phyloP scores from a whole-genome alignment of 2,329 filamentous ascomycete genomes.

The Colletotrichum zoysiae region DNA sequence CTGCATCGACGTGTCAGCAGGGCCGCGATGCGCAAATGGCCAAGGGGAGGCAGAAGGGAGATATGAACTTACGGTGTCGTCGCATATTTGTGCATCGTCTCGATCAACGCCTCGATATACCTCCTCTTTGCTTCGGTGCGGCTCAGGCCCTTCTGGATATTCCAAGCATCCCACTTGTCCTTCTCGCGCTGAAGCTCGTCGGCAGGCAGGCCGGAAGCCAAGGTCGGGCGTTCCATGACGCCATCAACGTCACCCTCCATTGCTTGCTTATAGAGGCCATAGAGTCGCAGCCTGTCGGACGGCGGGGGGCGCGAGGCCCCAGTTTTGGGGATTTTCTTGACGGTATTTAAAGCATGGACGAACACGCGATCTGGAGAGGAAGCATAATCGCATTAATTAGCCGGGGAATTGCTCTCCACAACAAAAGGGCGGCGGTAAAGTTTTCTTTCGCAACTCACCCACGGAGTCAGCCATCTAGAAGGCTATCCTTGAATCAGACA shows the following conservation, averaged over 20 bases:
- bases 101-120: conserved; percentile 94
- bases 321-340: conserved; percentile 96
- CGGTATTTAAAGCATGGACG: conserved; percentile 97
- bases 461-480: conserved; percentile 55
- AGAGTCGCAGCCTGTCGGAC: conserved; percentile 87
- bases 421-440: conserved; percentile 36
- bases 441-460: conserved; percentile 48
- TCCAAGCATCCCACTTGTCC: conserved; percentile 95
- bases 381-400: conserved; percentile 41
- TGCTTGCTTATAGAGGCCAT: conserved; percentile 98
- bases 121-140: conserved; percentile 93
- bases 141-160: conserved; percentile 83
- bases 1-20: conserved; percentile 51
- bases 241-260: conserved; percentile 98
- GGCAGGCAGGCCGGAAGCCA: conserved; percentile 58
- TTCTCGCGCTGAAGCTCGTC: conserved; percentile 71
- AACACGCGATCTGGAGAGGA: conserved; percentile 86
- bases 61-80: conserved; percentile 75
- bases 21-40: conserved; percentile 9
- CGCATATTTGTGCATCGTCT: conserved; percentile 97
- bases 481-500: conserved; percentile 20
- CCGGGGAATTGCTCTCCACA: conserved; percentile 44
- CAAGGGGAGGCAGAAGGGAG: neutral
- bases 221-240: conserved; percentile 85
- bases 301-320: conserved; percentile 90